These are phyloP conservation scores for Phytopythium litorale DNA, from an alignment of 352 stramenopile species.

Conservation along the genomic window DNA sequence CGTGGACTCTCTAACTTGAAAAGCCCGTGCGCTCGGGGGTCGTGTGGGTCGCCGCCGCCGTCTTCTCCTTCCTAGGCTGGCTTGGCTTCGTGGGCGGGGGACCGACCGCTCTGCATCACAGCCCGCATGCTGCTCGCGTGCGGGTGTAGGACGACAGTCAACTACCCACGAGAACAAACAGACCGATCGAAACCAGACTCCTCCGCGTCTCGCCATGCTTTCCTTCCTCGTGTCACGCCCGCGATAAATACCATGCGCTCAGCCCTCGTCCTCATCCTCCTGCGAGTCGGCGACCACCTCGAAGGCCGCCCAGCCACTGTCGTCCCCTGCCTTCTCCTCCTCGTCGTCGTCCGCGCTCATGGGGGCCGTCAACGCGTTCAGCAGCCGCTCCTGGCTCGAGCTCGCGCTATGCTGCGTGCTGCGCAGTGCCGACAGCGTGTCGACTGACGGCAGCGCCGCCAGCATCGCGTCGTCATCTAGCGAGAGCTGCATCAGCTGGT, in stretches of 20 bases:
- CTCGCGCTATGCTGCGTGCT: conserved; percentile 58
- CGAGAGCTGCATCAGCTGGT: conserved; percentile 27
- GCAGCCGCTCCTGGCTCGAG: conserved; percentile 16
- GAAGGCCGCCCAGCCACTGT: conserved; percentile 17
- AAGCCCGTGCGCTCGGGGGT: conserved; percentile 1
- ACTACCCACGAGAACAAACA: conserved; percentile 5
- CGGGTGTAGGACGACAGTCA: not conserved
- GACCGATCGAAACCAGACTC: conserved; percentile 1
- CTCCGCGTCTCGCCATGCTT: not conserved
- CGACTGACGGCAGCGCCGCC: conserved; percentile 29
- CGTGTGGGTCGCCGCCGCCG: not conserved
- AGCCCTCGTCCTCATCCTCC: conserved; percentile 31
- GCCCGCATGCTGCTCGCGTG: not conserved
- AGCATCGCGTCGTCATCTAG: conserved; percentile 31
- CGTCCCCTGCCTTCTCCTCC: conserved; percentile 10
- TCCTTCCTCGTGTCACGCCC: not conserved
- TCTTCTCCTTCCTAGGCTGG: conserved; percentile 7
- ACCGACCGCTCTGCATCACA: no score
- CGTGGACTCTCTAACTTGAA: conserved; percentile 12
- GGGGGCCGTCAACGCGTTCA: conserved; percentile 15
- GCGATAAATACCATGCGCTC: conserved; percentile 9
- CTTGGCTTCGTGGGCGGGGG: not conserved
- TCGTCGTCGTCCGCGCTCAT: conserved; percentile 4
- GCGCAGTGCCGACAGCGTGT: conserved; percentile 38
- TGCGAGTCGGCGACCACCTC: conserved; percentile 64